Conservation (phyloP, 1,139 yeast genomes). For the Trichomonascaceae sp. region DNA sequence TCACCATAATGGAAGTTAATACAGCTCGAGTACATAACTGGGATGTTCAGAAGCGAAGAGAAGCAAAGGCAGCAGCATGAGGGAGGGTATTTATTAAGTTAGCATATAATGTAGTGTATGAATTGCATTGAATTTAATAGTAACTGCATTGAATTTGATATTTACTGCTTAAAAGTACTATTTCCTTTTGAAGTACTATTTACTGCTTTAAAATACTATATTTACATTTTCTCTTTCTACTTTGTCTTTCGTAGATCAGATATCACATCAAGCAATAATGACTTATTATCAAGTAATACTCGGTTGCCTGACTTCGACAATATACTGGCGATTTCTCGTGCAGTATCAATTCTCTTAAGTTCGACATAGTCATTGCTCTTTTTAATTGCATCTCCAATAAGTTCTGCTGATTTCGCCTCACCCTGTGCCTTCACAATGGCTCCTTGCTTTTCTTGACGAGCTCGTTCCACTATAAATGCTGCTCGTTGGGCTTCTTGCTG, state of each 20-base stretch:
- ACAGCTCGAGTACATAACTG: conserved; percentile 93
- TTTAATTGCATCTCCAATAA: conserved; percentile 98
- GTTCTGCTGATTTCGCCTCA: conserved; percentile 96
- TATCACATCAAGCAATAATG: conserved; percentile 82
- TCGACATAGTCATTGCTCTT: conserved; percentile 94
- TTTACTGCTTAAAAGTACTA: not conserved
- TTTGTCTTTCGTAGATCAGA: conserved; percentile 40
- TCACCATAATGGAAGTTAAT: conserved; percentile 96
- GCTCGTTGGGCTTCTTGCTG: conserved; percentile 99
- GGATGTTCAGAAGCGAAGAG: conserved; percentile 83
- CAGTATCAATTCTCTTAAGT: conserved; percentile 93
- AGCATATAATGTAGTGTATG: not conserved
- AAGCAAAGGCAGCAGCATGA: conserved; percentile 23
- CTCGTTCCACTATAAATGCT: conserved; percentile 93
- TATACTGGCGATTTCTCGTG: conserved; percentile 87
- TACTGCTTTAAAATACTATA: not conserved
- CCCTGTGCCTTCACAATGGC: conserved; percentile 95
- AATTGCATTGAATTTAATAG: not conserved
- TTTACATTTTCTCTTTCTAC: not conserved
- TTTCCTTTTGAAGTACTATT: too few relatives aligned
- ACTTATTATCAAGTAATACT: conserved; percentile 85
- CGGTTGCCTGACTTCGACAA: conserved; percentile 84
- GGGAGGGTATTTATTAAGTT: not conserved
- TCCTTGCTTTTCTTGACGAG: conserved; percentile 95
- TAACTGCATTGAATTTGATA: too few relatives aligned